phyloP scores from a whole-genome alignment of 768 basidiomycete species.

The Kwoniella bestiolae region DNA sequence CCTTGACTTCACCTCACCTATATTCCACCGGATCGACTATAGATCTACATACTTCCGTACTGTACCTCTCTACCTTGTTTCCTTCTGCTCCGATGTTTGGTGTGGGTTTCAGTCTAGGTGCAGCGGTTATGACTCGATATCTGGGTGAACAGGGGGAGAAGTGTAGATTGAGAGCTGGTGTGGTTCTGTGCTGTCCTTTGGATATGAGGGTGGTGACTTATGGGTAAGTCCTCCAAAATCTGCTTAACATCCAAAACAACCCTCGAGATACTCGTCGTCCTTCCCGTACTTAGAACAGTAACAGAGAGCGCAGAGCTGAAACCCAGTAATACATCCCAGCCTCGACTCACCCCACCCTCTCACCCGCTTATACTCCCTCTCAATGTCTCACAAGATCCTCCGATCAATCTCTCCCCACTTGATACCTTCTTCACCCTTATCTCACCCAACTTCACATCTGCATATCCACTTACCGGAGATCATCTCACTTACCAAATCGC shows the following conservation, averaged over 20 bases:
- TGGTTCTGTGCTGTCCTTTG: constrained; percentile 33
- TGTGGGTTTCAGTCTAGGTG: constrained; percentile 86
- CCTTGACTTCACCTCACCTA: constrained; percentile 75
- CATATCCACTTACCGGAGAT: constrained; percentile 28
- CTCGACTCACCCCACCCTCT: constrained; percentile 26
- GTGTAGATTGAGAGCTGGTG: constrained; percentile 20
- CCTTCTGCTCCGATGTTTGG: constrained; percentile 81
- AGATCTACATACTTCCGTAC: constrained; percentile 76
- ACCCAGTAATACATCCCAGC: constrained; percentile 5
- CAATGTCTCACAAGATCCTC: constrained; percentile 33
- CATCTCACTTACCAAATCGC: constrained; percentile 16
- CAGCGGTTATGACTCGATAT: constrained; percentile 85
- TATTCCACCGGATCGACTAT: constrained; percentile 75
- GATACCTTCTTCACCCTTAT: constrained; percentile 20
- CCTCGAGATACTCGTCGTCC: too few relatives aligned
- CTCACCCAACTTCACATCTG: constrained; percentile 16
- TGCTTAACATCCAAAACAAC: too few relatives aligned
- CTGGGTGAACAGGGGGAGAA: constrained; percentile 64
- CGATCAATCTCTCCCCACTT: constrained; percentile 25
- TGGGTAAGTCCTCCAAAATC: constrained; percentile 23
- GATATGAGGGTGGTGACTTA: constrained; percentile 26
- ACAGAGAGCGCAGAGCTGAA: neutral
- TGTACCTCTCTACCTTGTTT: constrained; percentile 71
- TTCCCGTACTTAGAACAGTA: neutral
- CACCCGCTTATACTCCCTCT: constrained; percentile 26